Evolutionary conservation across 1,139 yeast genomes (phyloP), one percentile per base, ranked within the genome.

Genomic region (Debaryomyces psychrophilus): DNA sequence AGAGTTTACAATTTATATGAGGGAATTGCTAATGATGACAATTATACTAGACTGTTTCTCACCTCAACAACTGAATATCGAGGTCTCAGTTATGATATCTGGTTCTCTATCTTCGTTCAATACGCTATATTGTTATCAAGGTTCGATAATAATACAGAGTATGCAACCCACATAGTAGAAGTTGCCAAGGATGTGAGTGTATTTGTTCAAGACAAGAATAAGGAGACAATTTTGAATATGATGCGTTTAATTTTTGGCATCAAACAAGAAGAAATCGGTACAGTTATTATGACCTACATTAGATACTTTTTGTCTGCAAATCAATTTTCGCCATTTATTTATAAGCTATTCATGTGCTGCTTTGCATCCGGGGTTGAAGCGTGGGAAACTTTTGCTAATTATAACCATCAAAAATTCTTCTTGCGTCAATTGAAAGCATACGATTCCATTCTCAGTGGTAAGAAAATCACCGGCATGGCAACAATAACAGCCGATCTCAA

Each of bases 371-470:
- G 92, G 1, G 65, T 72, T 8, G 72, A 73, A 11, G 78, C 83
- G 11, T 71, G 80, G 61, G 85, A 79, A 31, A 70, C 78, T 5
- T 85, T 85, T 60, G 83, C 89, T 41, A 84, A 86, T 44, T 83
- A 89, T 36, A 88, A 88, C 50, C 93, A 90, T 58, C 98, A 92
- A 58, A 93, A 93, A 64, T 93, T 84, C 62, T 83, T 92, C 54
- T 69, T 93, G 50, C 82, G 99, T 52, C 97, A 92, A 57, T 73
- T 92, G 54, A 93, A 92, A 60, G 95, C 96, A 0, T 85, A 82
- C 61, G 99, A 93, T 61, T 80, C 93, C 2, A 62, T 85, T 14
- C 74, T 81, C 28, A 67, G 72, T 27, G 71, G 73, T 4, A 65
- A 66, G 26, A 76, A 71, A 18, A 82, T 90, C 17, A 69, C 81